Conservation (phyloP, 208 protist species). For the Trypanosoma congolense region DNA sequence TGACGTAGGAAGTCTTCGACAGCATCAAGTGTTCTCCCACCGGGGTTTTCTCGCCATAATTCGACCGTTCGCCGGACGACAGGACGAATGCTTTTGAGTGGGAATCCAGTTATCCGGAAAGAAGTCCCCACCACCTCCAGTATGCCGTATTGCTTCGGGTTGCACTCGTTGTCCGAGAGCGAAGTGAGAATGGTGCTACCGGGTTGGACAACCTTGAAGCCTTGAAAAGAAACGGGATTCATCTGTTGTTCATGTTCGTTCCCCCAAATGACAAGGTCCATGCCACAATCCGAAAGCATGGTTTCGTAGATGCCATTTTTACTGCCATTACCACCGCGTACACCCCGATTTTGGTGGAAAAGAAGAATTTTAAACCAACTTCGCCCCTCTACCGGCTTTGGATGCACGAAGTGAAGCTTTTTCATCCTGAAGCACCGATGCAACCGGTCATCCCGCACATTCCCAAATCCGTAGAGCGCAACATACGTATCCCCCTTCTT, state of each 20-base stretch:
- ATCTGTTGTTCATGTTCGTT: slow-evolving; percentile 99
- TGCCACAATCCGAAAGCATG: slow-evolving; percentile 88
- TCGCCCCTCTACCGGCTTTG: slow-evolving; percentile 38
- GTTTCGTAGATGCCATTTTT: slow-evolving; percentile 92
- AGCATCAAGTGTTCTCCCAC: slow-evolving; percentile 66
- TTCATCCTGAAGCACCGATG: slow-evolving; percentile 92
- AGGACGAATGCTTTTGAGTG: slow-evolving; percentile 89
- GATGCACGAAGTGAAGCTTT: slow-evolving; percentile 92
- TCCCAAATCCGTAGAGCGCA: slow-evolving; percentile 98
- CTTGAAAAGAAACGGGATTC: slow-evolving; percentile 64
- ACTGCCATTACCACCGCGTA: slow-evolving; percentile 41
- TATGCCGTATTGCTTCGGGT: slow-evolving; percentile 91
- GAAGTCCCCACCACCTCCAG: slow-evolving; percentile 77
- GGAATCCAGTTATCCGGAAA: slow-evolving; percentile 85
- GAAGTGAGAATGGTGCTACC: slow-evolving; percentile 96
- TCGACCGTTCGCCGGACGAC: slow-evolving; percentile 86
- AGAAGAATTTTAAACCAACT: slow-evolving; percentile 97
- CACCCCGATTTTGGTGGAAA: slow-evolving; percentile 97
- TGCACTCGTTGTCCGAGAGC: slow-evolving; percentile 91
- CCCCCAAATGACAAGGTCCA: slow-evolving; percentile 98
- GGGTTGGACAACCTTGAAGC: slow-evolving; percentile 95
- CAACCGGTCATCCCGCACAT: slow-evolving; percentile 97
- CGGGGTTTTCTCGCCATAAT: slow-evolving; percentile 56
- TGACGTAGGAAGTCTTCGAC: slow-evolving; percentile 75
- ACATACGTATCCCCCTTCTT: slow-evolving; percentile 94